Evolutionary conservation across 345 rosid genomes (phyloP).

Genomic region (Linum usitatissimum): DNA sequence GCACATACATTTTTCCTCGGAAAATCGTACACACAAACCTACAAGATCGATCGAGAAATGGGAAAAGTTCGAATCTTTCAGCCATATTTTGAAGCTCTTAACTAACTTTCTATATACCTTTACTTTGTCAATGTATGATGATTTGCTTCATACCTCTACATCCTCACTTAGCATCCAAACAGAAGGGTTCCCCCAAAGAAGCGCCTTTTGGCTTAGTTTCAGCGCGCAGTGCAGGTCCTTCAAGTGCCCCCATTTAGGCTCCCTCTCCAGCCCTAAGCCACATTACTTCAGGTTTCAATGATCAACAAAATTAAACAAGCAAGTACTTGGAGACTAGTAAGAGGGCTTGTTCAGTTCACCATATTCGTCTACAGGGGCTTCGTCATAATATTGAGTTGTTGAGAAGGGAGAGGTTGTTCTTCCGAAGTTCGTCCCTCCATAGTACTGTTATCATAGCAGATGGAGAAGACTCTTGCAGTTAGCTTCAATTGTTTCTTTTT

Average conservation of each 20-base stretch:
- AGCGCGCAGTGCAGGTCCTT: constrained; percentile 3
- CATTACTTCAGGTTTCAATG: neutral
- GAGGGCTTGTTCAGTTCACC: neutral
- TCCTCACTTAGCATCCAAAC: neutral
- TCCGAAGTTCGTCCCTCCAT: constrained; percentile 3
- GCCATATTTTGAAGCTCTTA: neutral
- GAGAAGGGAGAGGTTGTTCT: neutral
- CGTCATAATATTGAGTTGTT: constrained; percentile 2
- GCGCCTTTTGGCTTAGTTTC: constrained; percentile 1
- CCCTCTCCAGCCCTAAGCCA: constrained; percentile 1
- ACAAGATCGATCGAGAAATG: neutral
- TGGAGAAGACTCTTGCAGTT: neutral
- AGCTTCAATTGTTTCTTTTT: neutral
- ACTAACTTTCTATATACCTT: no score
- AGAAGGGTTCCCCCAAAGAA: constrained; percentile 1
- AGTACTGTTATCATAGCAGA: neutral
- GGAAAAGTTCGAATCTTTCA: neutral
- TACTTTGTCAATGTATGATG: neutral
- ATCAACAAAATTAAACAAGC: no score
- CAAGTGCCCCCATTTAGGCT: constrained; percentile 5
- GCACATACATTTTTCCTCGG: neutral
- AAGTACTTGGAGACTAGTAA: no score
- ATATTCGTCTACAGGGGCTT: constrained; percentile 1
- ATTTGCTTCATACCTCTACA: neutral
- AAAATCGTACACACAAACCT: neutral